Percentiles rank a stretch among this genome's conserved stretches.
Evolutionary conservation across 345 rosid species (phyloP).

Genomic region (Mangifera indica): DNA sequence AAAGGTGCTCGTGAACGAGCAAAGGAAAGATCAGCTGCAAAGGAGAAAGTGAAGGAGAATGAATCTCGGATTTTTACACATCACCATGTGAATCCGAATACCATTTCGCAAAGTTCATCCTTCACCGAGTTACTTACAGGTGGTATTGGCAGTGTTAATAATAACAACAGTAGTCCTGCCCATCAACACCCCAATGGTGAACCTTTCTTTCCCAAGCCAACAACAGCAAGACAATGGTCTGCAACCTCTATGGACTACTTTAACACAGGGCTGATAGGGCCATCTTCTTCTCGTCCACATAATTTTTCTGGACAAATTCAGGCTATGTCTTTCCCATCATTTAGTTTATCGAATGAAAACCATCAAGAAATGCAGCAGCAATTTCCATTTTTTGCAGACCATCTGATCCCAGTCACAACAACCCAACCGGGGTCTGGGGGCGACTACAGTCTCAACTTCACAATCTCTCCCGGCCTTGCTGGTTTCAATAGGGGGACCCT

Average conservation of each 20-base stretch:
- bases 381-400: constrained; percentile 74
- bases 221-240: constrained; percentile 54
- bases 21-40: constrained; percentile 67
- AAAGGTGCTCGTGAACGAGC: constrained; percentile 74
- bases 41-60: constrained; percentile 73
- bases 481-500: constrained; percentile 99
- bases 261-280: constrained; percentile 43
- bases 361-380: constrained; percentile 68
- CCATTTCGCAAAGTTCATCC: constrained; percentile 51
- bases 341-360: constrained; percentile 42
- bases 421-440: constrained; percentile 37
- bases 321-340: constrained; percentile 38
- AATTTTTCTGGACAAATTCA: constrained; percentile 50
- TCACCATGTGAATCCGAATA: constrained; percentile 30
- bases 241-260: constrained; percentile 68
- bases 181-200: constrained; percentile 29
- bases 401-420: constrained; percentile 61
- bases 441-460: constrained; percentile 77
- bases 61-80: constrained; percentile 27
- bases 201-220: constrained; percentile 36
- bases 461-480: constrained; percentile 73
- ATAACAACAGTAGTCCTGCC: constrained; percentile 31
- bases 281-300: constrained; percentile 41
- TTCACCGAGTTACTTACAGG: constrained; percentile 84
- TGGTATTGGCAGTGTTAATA: constrained; percentile 42